These are phyloP conservation scores for Fomes fomentarius DNA, from an alignment of 1,284 basidiomycete genomes.

Conservation along the genomic window DNA sequence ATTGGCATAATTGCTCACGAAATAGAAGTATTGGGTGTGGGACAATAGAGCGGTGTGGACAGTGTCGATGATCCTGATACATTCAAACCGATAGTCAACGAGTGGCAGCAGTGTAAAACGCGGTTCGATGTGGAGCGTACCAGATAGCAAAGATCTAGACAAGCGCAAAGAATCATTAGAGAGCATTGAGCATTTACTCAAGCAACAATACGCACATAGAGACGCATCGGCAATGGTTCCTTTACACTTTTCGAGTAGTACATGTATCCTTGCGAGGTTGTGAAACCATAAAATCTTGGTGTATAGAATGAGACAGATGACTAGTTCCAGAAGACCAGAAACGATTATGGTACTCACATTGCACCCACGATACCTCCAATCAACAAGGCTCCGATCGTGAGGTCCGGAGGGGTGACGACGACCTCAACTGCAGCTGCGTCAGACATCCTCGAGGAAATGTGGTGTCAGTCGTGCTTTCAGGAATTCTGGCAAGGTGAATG, in stretches of 20 bases:
- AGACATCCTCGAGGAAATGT: constrained; percentile 3
- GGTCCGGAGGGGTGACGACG: background rate
- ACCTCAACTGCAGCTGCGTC: background rate
- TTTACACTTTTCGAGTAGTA: constrained; percentile 17
- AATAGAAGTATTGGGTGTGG: constrained; percentile 23
- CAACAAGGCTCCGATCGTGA: constrained; percentile 12
- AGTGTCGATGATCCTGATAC: constrained; percentile 24
- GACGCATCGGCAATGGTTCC: background rate
- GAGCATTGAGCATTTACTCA: no score
- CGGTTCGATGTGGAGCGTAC: no score
- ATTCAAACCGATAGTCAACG: no score
- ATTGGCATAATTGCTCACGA: constrained; percentile 21
- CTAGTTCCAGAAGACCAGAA: background rate
- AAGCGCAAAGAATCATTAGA: no score
- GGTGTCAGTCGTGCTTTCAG: no score
- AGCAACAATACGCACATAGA: constrained; percentile 17
- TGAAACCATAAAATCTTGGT: constrained; percentile 20
- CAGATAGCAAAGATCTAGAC: no score
- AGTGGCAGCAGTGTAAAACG: no score
- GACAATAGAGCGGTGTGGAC: constrained; percentile 17
- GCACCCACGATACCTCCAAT: constrained; percentile 11
- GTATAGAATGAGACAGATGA: background rate
- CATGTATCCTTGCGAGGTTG: constrained; percentile 22
- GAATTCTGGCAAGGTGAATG: no score
- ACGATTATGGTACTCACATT: constrained; percentile 10